Conservation (phyloP, 1,284 basidiomycete genomes). For the Trametes polyzona region DNA sequence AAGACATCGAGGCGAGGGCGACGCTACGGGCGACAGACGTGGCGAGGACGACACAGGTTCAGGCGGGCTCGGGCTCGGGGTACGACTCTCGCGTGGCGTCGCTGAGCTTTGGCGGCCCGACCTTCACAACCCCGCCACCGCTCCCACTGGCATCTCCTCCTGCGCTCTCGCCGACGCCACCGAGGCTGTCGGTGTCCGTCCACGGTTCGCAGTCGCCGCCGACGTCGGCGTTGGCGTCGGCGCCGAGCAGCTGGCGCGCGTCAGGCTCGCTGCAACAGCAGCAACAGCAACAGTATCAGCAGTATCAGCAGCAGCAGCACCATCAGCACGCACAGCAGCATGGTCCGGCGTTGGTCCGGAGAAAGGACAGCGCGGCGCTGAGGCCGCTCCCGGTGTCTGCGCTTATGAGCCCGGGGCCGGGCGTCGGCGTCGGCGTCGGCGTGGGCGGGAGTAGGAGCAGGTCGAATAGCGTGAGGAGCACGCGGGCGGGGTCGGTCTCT, state of each 20-base stretch:
- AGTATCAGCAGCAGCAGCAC: not conserved
- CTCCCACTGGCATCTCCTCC: slow-evolving; percentile 11
- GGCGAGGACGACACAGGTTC: slow-evolving; percentile 7
- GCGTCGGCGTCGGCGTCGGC: slow-evolving; percentile 2
- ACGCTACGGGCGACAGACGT: slow-evolving; percentile 9
- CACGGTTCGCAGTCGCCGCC: too few species aligned
- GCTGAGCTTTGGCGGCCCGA: not conserved
- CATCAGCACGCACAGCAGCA: not conserved
- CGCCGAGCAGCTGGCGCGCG: slow-evolving; percentile 15
- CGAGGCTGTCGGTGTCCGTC: slow-evolving; percentile 9
- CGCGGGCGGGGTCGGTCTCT: slow-evolving; percentile 8
- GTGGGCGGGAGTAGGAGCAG: slow-evolving; percentile 17
- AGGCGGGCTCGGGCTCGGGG: not conserved
- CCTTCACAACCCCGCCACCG: slow-evolving; percentile 3
- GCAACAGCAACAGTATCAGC: not conserved
- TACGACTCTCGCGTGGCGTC: slow-evolving; percentile 9
- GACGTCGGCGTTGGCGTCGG: slow-evolving; percentile 4
- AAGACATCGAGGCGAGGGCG: slow-evolving; percentile 1
- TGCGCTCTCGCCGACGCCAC: slow-evolving; percentile 7
- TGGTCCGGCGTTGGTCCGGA: slow-evolving; percentile 24
- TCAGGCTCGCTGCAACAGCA: slow-evolving; percentile 6
- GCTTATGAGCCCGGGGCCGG: slow-evolving; percentile 20
- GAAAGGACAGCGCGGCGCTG: slow-evolving; percentile 31
- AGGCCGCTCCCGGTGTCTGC: slow-evolving; percentile 30
- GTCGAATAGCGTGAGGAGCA: slow-evolving; percentile 29